Percentiles rank a stretch among this genome's conserved stretches.
phyloP scores from a whole-genome alignment of 2,329 filamentous ascomycete genomes.

The Pseudonectria foliicola region DNA sequence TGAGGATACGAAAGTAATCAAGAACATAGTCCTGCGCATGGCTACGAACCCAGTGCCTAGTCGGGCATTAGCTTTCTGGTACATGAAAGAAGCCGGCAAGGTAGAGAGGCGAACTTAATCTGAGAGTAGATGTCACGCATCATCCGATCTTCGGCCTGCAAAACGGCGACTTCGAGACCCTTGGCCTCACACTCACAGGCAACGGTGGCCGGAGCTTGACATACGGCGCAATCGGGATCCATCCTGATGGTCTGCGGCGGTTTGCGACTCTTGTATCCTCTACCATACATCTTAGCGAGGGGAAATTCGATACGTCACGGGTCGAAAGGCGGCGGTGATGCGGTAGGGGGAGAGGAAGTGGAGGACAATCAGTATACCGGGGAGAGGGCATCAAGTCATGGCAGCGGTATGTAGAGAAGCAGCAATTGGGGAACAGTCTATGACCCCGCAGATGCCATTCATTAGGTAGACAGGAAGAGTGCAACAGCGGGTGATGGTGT shows the following conservation, averaged over 20 bases:
- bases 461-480: constrained; percentile 17
- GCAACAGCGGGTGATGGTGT: constrained; percentile 11
- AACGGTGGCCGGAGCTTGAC: constrained; percentile 49
- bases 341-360: constrained; percentile 5
- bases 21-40: constrained; percentile 64
- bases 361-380: constrained; percentile 16
- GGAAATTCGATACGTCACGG: constrained; percentile 10
- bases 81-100: neutral
- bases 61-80: constrained; percentile 8
- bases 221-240: constrained; percentile 65
- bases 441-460: constrained; percentile 22
- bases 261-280: constrained; percentile 39
- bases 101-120: constrained; percentile 45
- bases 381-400: constrained; percentile 17
- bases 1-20: constrained; percentile 55
- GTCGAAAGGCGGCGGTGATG: constrained; percentile 6
- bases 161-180: constrained; percentile 54
- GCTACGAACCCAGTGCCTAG: constrained; percentile 55
- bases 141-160: constrained; percentile 56
- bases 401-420: constrained; percentile 12
- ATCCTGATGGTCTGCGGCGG: constrained; percentile 53
- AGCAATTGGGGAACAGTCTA: constrained; percentile 18
- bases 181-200: constrained; percentile 61
- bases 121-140: constrained; percentile 57
- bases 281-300: constrained; percentile 45